Base-by-base conservation (phyloP, 176 grass and related monocot genomes). In the Typha latifolia region DNA sequence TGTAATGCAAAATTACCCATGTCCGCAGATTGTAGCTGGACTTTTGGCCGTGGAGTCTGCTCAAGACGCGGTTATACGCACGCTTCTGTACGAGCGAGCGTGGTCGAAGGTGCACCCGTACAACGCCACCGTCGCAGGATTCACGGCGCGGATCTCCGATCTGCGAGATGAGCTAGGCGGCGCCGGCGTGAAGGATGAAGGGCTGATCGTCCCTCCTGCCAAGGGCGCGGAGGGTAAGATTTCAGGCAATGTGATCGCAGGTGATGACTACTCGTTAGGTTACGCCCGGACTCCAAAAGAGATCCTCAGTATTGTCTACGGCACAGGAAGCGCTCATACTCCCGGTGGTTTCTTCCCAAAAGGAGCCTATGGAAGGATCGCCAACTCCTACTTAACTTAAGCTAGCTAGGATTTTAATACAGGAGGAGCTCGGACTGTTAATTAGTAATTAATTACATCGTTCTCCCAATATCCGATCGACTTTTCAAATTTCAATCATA, bases 61-160 rank as follows among this genome's bases (percentile, higher is more conserved):
- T 2, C 93, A 97, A 75, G 93, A 97, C 47, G 88, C 88, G 26
- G 85, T 96, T 71, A 96, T 96, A 79, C 72, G 88, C 22, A 79
- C 51, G 31, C 66, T 86, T 49, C 69, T 97, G 32, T 97, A 92
- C 57, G 77, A 97, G 83, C 75, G 71, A 15, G 83, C 72, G 27
- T 18, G 78, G 62, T 59, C 74, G 47, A 79, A 49, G 2, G 51
- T 92, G 72, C 9, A 75, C 22, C 87, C 83, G 32, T 84, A 84
- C 51, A 48, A 64, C 23, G 57, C 86, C 74, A 90, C 82, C 14
- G 81, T 87, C 32, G 93, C 88, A 16, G 88, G 92, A 74, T 57
- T 97, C 59, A 97, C 93, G 3, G 29, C 55, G 22, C 81, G 72
- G 49, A 80, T 92, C 76, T 97, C 93, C 3, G 52, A 76, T 6